phyloP scores from a whole-genome alignment of 768 basidiomycete genomes.

The Tricholoma sp. region DNA sequence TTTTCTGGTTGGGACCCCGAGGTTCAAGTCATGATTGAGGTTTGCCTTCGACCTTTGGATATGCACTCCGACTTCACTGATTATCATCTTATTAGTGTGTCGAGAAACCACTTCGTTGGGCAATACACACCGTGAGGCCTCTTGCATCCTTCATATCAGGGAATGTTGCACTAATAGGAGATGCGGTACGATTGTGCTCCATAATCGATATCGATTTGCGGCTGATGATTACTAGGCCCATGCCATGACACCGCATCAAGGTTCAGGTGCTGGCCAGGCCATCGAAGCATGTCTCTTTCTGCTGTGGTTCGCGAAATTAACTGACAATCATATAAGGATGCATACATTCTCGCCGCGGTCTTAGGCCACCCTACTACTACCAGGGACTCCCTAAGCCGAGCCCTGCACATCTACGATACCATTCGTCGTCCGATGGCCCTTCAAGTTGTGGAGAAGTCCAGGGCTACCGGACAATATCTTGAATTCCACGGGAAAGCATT shows the following conservation, averaged over 20 bases:
- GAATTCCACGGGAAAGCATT: slow-evolving; percentile 27
- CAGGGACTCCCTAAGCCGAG: slow-evolving; percentile 32
- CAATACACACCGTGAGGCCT: slow-evolving; percentile 30
- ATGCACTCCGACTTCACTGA: background rate
- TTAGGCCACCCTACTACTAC: slow-evolving; percentile 41
- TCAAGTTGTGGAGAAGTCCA: slow-evolving; percentile 33
- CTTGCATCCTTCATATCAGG: slow-evolving; percentile 33
- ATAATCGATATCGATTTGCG: background rate
- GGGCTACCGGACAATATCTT: slow-evolving; percentile 38
- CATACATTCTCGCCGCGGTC: slow-evolving; percentile 37
- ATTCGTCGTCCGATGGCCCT: slow-evolving; percentile 43
- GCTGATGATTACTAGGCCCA: slow-evolving; percentile 30
- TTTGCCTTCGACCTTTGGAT: slow-evolving; percentile 6
- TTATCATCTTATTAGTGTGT: slow-evolving; percentile 21
- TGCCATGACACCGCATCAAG: slow-evolving; percentile 42
- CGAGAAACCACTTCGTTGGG: slow-evolving; percentile 34
- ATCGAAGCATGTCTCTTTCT: slow-evolving; percentile 30
- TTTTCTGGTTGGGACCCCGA: slow-evolving; percentile 34
- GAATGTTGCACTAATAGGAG: slow-evolving; percentile 38
- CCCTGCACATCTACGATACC: slow-evolving; percentile 44
- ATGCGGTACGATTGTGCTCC: slow-evolving; percentile 28
- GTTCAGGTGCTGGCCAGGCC: slow-evolving; percentile 45
- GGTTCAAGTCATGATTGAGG: slow-evolving; percentile 23
- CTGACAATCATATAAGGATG: slow-evolving; percentile 35
- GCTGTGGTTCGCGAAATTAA: background rate